Conservation (phyloP, 768 basidiomycete species). For the Rhizopogon salebrosus region DNA sequence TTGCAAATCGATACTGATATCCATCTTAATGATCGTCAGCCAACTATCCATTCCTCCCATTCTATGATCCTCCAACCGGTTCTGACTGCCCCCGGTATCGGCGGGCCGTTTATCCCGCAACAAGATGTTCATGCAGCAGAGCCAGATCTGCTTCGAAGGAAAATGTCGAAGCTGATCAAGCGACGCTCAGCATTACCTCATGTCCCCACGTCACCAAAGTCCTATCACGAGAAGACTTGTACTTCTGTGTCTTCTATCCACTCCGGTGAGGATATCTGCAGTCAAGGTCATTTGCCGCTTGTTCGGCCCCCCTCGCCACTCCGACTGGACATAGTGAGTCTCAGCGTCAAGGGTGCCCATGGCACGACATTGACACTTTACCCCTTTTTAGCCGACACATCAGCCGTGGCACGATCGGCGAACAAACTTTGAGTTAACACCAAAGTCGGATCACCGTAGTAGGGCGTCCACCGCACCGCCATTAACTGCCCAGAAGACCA, state of each 20-base stretch:
- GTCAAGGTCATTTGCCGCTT: constrained; percentile 14
- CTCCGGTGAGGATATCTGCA: neutral
- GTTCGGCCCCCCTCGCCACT: constrained; percentile 22
- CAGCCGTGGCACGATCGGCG: constrained; percentile 24
- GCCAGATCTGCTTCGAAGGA: neutral
- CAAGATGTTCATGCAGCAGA: neutral
- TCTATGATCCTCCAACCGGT: neutral
- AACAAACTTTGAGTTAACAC: constrained; percentile 11
- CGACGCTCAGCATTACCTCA: neutral
- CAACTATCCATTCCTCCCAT: neutral
- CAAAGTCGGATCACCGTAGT: neutral
- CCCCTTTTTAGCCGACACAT: constrained; percentile 21
- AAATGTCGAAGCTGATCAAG: constrained; percentile 7
- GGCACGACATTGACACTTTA: constrained; percentile 8
- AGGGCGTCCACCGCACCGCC: neutral
- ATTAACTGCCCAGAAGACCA: constrained; percentile 4
- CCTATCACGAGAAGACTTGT: neutral
- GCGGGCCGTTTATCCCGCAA: neutral
- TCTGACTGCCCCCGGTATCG: neutral
- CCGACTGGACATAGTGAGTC: constrained; percentile 21
- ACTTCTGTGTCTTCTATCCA: neutral
- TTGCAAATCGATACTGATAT: constrained; percentile 3
- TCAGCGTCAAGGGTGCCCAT: neutral
- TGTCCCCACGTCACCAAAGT: neutral
- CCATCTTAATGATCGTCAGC: neutral